phyloP scores from a whole-genome alignment of 108 stramenopile species.

The Cyclotella baltica region DNA sequence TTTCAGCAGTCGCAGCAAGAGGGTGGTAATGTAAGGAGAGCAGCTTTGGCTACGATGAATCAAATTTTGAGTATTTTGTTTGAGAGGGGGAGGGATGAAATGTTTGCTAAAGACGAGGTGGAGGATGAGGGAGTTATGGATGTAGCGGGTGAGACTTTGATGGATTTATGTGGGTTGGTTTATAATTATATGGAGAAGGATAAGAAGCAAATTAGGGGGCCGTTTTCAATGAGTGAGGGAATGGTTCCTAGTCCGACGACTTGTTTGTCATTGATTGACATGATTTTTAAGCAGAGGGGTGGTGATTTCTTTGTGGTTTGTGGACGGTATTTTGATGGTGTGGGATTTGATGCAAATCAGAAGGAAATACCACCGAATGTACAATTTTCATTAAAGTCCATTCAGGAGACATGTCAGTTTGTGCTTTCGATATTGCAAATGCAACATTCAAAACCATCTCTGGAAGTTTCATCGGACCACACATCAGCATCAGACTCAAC shows the following conservation, averaged over 20 bases:
- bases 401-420: constrained; percentile 38
- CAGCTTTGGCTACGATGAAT: constrained; percentile 56
- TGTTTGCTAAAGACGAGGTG: constrained; percentile 6
- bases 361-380: constrained; percentile 1
- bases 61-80: constrained; percentile 51
- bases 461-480: constrained; percentile 4
- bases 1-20: constrained; percentile 2
- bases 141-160: constrained; percentile 38
- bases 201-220: constrained; percentile 25
- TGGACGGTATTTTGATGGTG: constrained; percentile 12
- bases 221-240: constrained; percentile 43
- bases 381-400: constrained; percentile 36
- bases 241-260: constrained; percentile 41
- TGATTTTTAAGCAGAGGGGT: constrained; percentile 51
- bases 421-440: constrained; percentile 32
- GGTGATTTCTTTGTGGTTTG: constrained; percentile 40
- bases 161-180: constrained; percentile 43
- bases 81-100: constrained; percentile 48
- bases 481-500: background rate
- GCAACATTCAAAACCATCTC: constrained; percentile 17
- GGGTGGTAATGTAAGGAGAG: constrained; percentile 36
- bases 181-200: constrained; percentile 19
- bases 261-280: constrained; percentile 46
- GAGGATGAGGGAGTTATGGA: constrained; percentile 17
- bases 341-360: background rate